These are phyloP conservation scores for Casuarina glauca DNA, from an alignment of 306 rosid species.

Conservation along the genomic window DNA sequence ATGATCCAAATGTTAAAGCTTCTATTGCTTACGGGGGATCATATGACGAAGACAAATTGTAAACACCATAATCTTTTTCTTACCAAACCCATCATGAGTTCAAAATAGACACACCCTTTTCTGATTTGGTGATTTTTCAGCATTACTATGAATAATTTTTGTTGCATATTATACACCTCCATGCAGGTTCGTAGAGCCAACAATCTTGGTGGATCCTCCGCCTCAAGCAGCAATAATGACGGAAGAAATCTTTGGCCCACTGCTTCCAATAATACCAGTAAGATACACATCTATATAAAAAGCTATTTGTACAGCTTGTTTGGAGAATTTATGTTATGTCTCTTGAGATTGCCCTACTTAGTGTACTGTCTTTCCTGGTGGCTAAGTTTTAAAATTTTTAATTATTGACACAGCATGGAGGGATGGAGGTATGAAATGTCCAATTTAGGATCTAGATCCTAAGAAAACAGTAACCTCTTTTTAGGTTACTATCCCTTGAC, in stretches of 20 bases:
- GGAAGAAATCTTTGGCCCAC: conserved; percentile 79
- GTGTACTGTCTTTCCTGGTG: too few species aligned
- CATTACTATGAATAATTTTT: too few species aligned
- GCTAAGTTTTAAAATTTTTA: too few species aligned
- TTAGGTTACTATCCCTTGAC: too few species aligned
- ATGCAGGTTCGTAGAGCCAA: conserved; percentile 79
- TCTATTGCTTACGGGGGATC: conserved; percentile 68
- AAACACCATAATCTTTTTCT: conserved; percentile 13
- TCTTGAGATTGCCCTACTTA: too few species aligned
- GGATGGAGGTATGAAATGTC: too few species aligned
- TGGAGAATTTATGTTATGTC: neutral
- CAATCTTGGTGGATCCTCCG: conserved; percentile 76
- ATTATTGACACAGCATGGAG: too few species aligned
- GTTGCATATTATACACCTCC: neutral
- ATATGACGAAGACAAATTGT: conserved; percentile 60
- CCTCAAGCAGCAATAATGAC: conserved; percentile 58
- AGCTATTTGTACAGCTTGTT: neutral
- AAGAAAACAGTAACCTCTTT: too few species aligned
- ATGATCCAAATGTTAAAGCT: conserved; percentile 41
- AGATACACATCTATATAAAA: conserved; percentile 15
- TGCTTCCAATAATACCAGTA: conserved; percentile 75
- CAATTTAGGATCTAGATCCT: too few species aligned
- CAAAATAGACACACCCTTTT: too few species aligned
- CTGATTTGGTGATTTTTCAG: too few species aligned
- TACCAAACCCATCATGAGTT: neutral